Base-by-base conservation (phyloP, 1,139 yeast species). In the Hemisphaericaspora xylofermentans region DNA sequence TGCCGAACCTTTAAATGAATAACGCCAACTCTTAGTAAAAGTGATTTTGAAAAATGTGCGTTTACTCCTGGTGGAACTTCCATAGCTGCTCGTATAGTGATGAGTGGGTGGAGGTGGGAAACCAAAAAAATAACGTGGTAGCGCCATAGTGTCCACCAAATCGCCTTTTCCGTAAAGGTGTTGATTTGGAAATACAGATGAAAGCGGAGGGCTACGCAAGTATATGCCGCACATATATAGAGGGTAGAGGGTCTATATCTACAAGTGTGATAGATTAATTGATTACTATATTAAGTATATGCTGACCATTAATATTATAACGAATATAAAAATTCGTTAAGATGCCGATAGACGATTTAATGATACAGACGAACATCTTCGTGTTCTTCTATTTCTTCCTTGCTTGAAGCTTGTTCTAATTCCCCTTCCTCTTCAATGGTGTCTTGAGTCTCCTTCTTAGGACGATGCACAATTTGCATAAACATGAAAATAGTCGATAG, bases 1-100 rank as follows among this genome's bases (percentile, higher is more conserved):
- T 71, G 3, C 89, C 85, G n/a, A 1, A 93, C 87, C 35, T 83
- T 78, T 50, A 88, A 73, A 61, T 88, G 96, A 41, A 88, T 66
- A 43, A 88, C 71, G 0, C 95, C 96, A 6, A 88, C 77, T 51
- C 80, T 83, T 45, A 73, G 56, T n/a, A n/a, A n/a, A n/a, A n/a
- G n/a, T 16, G 64, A 58, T 40, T 64, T 56, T n/a, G 55, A 16
- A 32, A 63, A 55, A 30, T 67, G 68, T 6, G 54, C 48, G 47
- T 68, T 70, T 40, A 69, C 60, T 12, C 66, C 66, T 37, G 49
- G 43, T 14, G 38, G 34, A 7, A 36, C 22, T 8, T 48, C 17
- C 48, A 43, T 44, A 12, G 21, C 24, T 25, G 15, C 4, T 19
- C 9, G 25, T 6, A 5, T 3, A 16, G 15, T n/a, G 10, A 12